Evolutionary conservation across 148 eudicot species (phyloP), one percentile per base, ranked within the genome.

Genomic region (Chenopodium berlandieri): DNA sequence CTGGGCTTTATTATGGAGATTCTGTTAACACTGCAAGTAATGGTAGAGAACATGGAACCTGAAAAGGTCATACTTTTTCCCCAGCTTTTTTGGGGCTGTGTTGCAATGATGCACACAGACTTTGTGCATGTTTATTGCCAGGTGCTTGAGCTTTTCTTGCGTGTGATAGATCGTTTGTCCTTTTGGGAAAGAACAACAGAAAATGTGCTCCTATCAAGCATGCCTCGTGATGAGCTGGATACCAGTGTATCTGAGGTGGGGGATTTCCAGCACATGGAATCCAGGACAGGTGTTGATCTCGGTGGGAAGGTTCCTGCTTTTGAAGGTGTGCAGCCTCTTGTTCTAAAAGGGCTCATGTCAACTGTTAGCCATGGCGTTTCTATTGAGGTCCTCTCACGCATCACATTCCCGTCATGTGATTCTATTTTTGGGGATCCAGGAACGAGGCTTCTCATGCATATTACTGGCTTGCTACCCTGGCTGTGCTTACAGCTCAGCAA

Each of bases 71-170:
- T 96, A 40, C 93, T 96, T 22, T 96, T 94, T 77, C 99, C 99
- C 65, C 99, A 96, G 90, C 99, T 96, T 78, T 96, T 96, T 85
- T 96, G 99, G 99, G 99, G 99, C 1, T 96, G 99, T 83, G 95
- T 96, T 25, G 99, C 98, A 75, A 91, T 96, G 97, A 92, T 96
- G 98, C 99, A 96, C 83, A 94, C 99, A 8, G 99, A 96, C 44
- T 96, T 96, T 72, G 97, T 96, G 79, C 99, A 96, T 44, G 98
- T 96, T 40, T 96, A 94, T 86, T 94, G 99, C 85, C 99, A 96
- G 86, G 98, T 92, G 50, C 99, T 96, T 1, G 99, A 96, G 90
- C 95, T 96, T 48, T 94, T 96, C 85, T 91, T 91, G 76, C 93
- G 95, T n/a, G 97, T 96, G 32, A 94, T 96, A 77, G 97, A 91